Evolutionary conservation across 2,329 filamentous ascomycete genomes (phyloP).

Genomic region (Pyrenochaeta sp.): DNA sequence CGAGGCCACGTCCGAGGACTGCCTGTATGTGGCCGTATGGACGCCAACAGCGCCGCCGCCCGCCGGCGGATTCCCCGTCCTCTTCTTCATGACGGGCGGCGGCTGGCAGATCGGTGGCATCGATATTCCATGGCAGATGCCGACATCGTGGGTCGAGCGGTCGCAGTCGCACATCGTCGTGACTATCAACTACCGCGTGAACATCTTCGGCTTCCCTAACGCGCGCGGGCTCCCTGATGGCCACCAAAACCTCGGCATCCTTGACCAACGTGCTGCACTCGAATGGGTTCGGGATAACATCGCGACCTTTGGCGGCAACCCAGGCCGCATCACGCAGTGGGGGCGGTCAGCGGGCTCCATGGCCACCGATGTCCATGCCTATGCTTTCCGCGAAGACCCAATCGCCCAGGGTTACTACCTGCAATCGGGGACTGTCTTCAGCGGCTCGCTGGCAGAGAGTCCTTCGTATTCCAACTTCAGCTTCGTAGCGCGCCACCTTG

Average conservation of each 20-base stretch:
- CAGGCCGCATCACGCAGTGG: conserved; percentile 48
- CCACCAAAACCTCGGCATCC: conserved; percentile 48
- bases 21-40: conserved; percentile 52
- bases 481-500: conserved; percentile 15
- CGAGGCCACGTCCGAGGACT: conserved; percentile 50
- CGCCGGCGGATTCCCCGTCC: conserved; percentile 49
- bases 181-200: conserved; percentile 43
- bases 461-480: conserved; percentile 26
- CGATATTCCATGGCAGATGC: conserved; percentile 50
- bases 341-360: conserved; percentile 50
- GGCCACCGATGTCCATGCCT: conserved; percentile 58
- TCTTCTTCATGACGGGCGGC: conserved; percentile 59
- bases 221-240: conserved; percentile 32
- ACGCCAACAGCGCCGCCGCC: conserved; percentile 32
- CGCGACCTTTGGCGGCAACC: conserved; percentile 42
- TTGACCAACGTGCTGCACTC: conserved; percentile 48
- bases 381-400: conserved; percentile 57
- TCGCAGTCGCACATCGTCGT: conserved; percentile 45
- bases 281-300: conserved; percentile 53
- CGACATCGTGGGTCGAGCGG: conserved; percentile 34
- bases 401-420: conserved; percentile 46
- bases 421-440: conserved; percentile 24
- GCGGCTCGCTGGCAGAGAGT: not conserved
- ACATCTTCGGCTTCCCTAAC: conserved; percentile 50
- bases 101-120: conserved; percentile 55